phyloP scores from a whole-genome alignment of 2,329 filamentous ascomycete genomes.

The Penicillium capsulatum region DNA sequence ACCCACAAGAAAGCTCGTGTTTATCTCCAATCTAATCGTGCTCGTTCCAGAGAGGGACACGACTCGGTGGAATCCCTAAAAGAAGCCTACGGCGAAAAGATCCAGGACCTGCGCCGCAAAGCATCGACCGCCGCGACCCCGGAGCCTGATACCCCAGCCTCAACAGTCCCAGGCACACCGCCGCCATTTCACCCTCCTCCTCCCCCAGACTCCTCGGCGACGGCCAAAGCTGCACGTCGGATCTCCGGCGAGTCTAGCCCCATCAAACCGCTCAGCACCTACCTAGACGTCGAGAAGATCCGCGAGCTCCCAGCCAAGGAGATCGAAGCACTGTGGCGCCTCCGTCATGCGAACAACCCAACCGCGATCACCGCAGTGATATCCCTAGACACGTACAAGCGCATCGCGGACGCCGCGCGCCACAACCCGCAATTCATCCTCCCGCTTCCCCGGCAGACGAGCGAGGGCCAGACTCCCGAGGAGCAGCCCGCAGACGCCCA shows the following conservation, averaged over 20 bases:
- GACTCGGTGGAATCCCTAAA: slow-evolving; percentile 59
- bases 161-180: slow-evolving; percentile 34
- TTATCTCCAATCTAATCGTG: neutral
- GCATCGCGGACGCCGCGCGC: slow-evolving; percentile 67
- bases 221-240: slow-evolving; percentile 30
- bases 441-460: slow-evolving; percentile 59
- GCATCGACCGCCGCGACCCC: slow-evolving; percentile 55
- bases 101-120: slow-evolving; percentile 64
- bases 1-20: too few relatives aligned
- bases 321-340: slow-evolving; percentile 82
- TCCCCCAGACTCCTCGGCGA: slow-evolving; percentile 33
- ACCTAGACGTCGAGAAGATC: slow-evolving; percentile 76
- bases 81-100: slow-evolving; percentile 79
- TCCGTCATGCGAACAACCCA: slow-evolving; percentile 70
- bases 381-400: slow-evolving; percentile 65
- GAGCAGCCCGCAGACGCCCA: slow-evolving; percentile 26
- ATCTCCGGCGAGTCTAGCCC: slow-evolving; percentile 51
- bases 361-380: slow-evolving; percentile 81
- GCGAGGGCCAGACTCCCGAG: slow-evolving; percentile 13
- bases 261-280: slow-evolving; percentile 62
- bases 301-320: slow-evolving; percentile 70
- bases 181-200: slow-evolving; percentile 36
- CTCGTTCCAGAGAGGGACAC: slow-evolving; percentile 58
- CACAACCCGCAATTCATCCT: slow-evolving; percentile 84
- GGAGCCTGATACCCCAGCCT: slow-evolving; percentile 34